phyloP scores from a whole-genome alignment of 495 filamentous ascomycete genomes.

The Penicillium longicatenatum region DNA sequence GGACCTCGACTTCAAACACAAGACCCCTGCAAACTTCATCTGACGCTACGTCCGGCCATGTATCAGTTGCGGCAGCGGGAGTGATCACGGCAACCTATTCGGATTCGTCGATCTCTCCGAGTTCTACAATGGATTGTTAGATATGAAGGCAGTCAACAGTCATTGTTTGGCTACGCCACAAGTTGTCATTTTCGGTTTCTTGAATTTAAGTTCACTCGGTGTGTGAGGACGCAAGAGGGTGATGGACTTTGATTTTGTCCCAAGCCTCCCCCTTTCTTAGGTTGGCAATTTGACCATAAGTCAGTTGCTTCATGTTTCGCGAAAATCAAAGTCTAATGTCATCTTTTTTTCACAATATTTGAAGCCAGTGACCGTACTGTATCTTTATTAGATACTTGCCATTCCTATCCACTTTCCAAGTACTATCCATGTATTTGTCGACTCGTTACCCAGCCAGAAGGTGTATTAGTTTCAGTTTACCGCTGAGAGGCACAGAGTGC shows the following conservation, averaged over 20 bases:
- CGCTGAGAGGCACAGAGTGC: too few relatives aligned
- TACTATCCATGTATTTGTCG: too few relatives aligned
- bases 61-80: not conserved
- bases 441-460: too few relatives aligned
- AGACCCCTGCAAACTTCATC: not conserved
- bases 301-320: not conserved
- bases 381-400: too few relatives aligned
- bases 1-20: not conserved
- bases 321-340: not conserved
- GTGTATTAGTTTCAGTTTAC: too few relatives aligned
- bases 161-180: not conserved
- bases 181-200: not conserved
- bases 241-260: not conserved
- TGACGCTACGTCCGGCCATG: not conserved
- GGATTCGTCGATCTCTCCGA: not conserved
- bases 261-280: not conserved
- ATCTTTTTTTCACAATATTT: not conserved
- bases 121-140: not conserved
- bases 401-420: too few relatives aligned
- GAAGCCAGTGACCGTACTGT: not conserved
- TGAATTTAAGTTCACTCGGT: not conserved
- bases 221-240: too few relatives aligned
- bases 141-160: not conserved
- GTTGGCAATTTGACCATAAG: not conserved
- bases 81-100: not conserved